phyloP scores from a whole-genome alignment of 148 eudicot species.

The Suaeda aralocaspica region DNA sequence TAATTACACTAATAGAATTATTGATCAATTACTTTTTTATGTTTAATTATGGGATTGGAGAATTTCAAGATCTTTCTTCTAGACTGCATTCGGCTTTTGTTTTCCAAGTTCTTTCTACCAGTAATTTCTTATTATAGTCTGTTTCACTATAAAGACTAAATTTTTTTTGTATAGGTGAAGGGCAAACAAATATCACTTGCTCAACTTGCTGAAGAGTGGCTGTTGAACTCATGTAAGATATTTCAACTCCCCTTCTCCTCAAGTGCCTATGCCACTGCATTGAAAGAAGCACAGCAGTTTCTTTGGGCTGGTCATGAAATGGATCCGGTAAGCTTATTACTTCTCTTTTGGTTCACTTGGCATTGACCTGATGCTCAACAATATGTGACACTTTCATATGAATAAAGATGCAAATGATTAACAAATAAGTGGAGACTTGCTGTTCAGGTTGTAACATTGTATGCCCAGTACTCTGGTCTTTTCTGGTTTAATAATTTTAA shows the following conservation, averaged over 20 bases:
- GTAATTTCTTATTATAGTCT: not conserved
- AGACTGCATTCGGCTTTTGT: too few relatives aligned
- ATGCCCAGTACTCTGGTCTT: not conserved
- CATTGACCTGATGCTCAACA: not conserved
- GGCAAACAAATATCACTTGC: conserved; percentile 52
- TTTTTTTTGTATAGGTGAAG: conserved; percentile 51
- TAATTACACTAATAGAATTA: not conserved
- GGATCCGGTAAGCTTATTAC: conserved; percentile 65
- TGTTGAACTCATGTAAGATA: conserved; percentile 58
- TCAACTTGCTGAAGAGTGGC: conserved; percentile 89
- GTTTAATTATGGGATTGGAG: too few relatives aligned
- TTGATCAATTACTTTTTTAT: too few relatives aligned
- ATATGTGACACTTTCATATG: not conserved
- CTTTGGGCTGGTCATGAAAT: conserved; percentile 98
- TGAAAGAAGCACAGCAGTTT: conserved; percentile 86
- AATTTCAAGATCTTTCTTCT: too few relatives aligned
- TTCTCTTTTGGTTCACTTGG: conserved; percentile 2
- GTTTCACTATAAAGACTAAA: not conserved
- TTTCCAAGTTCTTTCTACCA: too few relatives aligned
- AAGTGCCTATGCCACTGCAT: conserved; percentile 51
- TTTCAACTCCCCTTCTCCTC: conserved; percentile 58
- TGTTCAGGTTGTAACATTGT: not conserved
- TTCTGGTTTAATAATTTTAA: not conserved
- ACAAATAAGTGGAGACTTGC: not conserved
- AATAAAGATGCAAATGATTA: not conserved